phyloP scores from a whole-genome alignment of 805 yeast genomes.

The Starmerella powellii region DNA sequence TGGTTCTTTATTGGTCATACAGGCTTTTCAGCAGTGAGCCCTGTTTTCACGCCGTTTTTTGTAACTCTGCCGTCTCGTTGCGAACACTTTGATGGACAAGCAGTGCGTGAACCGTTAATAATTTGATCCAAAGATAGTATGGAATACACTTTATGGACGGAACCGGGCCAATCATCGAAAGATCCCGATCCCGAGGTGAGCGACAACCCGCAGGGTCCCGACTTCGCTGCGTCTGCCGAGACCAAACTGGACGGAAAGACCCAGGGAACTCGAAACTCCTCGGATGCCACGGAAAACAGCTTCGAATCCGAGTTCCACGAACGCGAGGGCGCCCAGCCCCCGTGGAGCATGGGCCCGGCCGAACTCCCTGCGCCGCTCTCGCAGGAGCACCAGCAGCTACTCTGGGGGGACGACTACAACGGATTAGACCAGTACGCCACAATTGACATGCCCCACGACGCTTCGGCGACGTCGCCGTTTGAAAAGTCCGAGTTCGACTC shows the following conservation, averaged over 20 bases:
- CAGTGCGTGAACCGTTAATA: background rate
- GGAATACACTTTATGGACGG: slow-evolving; percentile 15
- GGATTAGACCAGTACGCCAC: background rate
- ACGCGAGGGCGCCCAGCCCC: background rate
- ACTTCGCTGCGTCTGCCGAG: background rate
- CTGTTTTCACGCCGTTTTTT: background rate
- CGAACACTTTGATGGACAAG: background rate
- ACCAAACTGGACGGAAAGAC: background rate
- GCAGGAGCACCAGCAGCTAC: background rate
- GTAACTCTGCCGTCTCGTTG: background rate
- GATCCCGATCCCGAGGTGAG: slow-evolving; percentile 1
- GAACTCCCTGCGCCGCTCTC: background rate
- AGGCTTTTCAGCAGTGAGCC: no score
- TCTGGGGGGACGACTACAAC: slow-evolving; percentile 4
- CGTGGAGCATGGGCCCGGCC: background rate
- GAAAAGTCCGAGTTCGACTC: background rate
- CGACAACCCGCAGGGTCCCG: background rate
- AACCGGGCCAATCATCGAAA: slow-evolving; percentile 1
- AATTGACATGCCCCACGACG: background rate
- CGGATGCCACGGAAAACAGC: background rate
- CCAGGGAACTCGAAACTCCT: background rate
- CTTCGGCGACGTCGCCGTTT: background rate
- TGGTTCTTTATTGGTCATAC: no score
- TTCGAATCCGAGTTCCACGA: background rate
- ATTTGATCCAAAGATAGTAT: background rate